phyloP scores from a whole-genome alignment of 139 green algal species.

The Nannochloris sp. region DNA sequence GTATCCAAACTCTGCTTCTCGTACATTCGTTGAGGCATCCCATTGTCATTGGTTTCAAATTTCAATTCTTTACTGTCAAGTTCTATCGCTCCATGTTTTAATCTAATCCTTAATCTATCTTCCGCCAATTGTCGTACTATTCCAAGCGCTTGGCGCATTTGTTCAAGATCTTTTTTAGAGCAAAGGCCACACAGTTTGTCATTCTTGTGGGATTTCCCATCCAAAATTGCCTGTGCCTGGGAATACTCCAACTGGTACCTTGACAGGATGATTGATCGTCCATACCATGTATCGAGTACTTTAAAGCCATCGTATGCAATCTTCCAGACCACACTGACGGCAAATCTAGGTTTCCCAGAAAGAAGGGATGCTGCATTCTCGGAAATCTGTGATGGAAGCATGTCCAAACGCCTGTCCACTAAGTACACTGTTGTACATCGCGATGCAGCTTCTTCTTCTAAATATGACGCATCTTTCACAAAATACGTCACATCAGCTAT shows the following conservation, averaged over 20 bases:
- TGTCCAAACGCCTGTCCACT: slow-evolving; percentile 64
- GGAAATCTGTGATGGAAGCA: slow-evolving; percentile 78
- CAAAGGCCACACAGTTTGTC: slow-evolving; percentile 29
- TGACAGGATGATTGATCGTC: slow-evolving; percentile 69
- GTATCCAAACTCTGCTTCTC: slow-evolving; percentile 39
- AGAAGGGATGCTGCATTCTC: slow-evolving; percentile 81
- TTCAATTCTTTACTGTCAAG: slow-evolving; percentile 74
- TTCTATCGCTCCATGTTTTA: slow-evolving; percentile 47
- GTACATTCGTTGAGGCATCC: slow-evolving; percentile 44
- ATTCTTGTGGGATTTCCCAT: slow-evolving; percentile 23
- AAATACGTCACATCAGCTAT: slow-evolving; percentile 87
- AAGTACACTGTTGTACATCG: slow-evolving; percentile 53
- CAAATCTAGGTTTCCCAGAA: slow-evolving; percentile 63
- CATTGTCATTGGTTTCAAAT: slow-evolving; percentile 66
- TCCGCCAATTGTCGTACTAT: slow-evolving; percentile 55
- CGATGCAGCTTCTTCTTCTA: slow-evolving; percentile 68
- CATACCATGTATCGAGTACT: slow-evolving; percentile 44
- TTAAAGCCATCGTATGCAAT: slow-evolving; percentile 34
- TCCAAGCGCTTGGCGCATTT: slow-evolving; percentile 53
- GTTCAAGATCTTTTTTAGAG: slow-evolving; percentile 42
- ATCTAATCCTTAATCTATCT: slow-evolving; percentile 35
- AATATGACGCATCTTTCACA: slow-evolving; percentile 42
- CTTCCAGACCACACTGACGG: slow-evolving; percentile 86
- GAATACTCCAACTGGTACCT: slow-evolving; percentile 85
- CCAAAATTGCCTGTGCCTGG: slow-evolving; percentile 79